phyloP scores from a whole-genome alignment of 495 filamentous ascomycete genomes.

The Friedmanniomyces simplex region DNA sequence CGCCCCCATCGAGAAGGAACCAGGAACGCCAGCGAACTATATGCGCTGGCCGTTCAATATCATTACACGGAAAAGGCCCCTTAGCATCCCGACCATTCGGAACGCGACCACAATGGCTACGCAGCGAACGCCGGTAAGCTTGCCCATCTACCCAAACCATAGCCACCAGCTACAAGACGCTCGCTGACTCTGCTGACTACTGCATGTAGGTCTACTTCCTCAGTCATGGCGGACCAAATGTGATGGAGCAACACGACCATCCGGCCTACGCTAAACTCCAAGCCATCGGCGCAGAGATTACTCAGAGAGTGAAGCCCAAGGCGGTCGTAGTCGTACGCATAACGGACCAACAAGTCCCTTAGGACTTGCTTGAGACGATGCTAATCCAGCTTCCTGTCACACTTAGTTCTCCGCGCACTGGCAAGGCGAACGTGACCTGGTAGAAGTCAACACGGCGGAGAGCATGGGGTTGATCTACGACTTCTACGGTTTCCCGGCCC shows the following conservation, averaged over 20 bases:
- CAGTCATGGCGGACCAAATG: slow-evolving; percentile 7
- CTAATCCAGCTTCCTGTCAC: no score
- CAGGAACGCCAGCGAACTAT: not conserved
- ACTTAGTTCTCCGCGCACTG: slow-evolving; percentile 67
- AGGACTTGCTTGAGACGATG: no score
- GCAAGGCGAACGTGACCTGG: slow-evolving; percentile 48
- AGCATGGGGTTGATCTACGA: slow-evolving; percentile 72
- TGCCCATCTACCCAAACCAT: not conserved
- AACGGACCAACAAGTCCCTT: no score
- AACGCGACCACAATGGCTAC: not conserved
- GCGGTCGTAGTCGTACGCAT: slow-evolving; percentile 55
- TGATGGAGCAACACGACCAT: slow-evolving; percentile 60
- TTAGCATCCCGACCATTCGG: not conserved
- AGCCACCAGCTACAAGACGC: not conserved
- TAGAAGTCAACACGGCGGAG: slow-evolving; percentile 65
- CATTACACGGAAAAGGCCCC: not conserved
- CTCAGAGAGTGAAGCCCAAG: slow-evolving; percentile 63
- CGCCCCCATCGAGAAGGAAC: not conserved
- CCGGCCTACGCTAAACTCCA: slow-evolving; percentile 63
- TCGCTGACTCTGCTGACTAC: not conserved
- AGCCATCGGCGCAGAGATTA: slow-evolving; percentile 66
- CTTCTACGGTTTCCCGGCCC: slow-evolving; percentile 68
- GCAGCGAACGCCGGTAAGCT: not conserved
- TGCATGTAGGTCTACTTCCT: slow-evolving; percentile 10
- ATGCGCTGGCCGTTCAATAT: not conserved